Conservation (phyloP, 345 rosid species). For the Citrus unshiu region DNA sequence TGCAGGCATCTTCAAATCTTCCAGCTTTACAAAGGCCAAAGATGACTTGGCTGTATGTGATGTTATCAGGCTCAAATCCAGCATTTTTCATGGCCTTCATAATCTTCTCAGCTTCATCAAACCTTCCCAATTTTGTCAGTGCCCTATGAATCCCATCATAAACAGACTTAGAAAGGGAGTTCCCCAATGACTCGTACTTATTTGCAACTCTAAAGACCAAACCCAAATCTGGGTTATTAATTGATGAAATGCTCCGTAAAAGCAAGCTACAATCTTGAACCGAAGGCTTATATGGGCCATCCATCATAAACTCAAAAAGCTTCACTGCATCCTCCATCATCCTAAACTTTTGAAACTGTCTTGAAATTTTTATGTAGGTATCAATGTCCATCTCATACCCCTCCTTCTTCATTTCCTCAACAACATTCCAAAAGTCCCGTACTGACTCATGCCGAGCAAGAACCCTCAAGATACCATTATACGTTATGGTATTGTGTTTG, state of each 20-base stretch:
- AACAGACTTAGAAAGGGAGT: constrained; percentile 56
- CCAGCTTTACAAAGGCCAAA: constrained; percentile 84
- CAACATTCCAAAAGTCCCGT: constrained; percentile 61
- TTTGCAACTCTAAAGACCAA: constrained; percentile 62
- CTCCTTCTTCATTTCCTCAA: constrained; percentile 61
- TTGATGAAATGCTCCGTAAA: constrained; percentile 47
- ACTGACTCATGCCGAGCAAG: constrained; percentile 58
- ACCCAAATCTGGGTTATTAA: constrained; percentile 45
- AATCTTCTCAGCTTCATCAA: constrained; percentile 66
- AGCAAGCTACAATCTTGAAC: constrained; percentile 62
- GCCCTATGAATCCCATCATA: constrained; percentile 85
- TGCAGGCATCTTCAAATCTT: constrained; percentile 67
- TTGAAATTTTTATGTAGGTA: constrained; percentile 65
- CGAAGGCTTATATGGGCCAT: constrained; percentile 75
- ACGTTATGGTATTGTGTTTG: constrained; percentile 44
- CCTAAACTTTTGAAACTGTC: constrained; percentile 70
- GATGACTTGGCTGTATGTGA: constrained; percentile 76
- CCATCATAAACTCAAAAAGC: constrained; percentile 89
- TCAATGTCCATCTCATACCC: constrained; percentile 67
- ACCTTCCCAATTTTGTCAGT: constrained; percentile 52
- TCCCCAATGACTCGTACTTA: constrained; percentile 54
- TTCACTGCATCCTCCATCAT: constrained; percentile 69
- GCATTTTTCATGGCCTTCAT: constrained; percentile 59
- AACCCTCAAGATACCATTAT: constrained; percentile 59
- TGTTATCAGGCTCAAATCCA: constrained; percentile 75